These are phyloP conservation scores for Paramecium octaurelia DNA, from an alignment of 73 alveolate genomes.

Conservation along the genomic window DNA sequence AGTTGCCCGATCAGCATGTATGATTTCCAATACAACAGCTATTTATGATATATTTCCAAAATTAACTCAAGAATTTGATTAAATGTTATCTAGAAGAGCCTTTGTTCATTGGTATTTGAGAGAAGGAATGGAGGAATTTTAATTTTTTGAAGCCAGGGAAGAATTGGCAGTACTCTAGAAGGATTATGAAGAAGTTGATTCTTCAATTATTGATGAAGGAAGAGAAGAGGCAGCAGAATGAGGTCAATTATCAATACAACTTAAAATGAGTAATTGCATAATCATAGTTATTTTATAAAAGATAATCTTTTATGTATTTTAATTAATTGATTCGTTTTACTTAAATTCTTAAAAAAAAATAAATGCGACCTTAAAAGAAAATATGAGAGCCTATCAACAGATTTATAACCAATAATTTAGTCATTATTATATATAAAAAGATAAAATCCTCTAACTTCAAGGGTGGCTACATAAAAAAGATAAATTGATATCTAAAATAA, in stretches of 20 bases:
- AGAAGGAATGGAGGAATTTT: constrained; percentile 98
- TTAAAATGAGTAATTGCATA: too few species aligned
- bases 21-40: constrained; percentile 95
- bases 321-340: too few species aligned
- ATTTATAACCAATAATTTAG: too few species aligned
- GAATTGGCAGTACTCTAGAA: constrained; percentile 77
- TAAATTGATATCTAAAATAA: too few species aligned
- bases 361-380: too few species aligned
- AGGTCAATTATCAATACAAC: neutral
- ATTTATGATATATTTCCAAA: constrained; percentile 93
- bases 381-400: too few species aligned
- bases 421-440: too few species aligned
- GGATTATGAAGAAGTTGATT: constrained; percentile 79
- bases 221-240: constrained; percentile 63
- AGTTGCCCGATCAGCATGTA: constrained; percentile 80
- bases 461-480: too few species aligned
- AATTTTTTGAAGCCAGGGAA: constrained; percentile 92
- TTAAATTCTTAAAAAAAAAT: too few species aligned
- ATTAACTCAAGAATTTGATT: constrained; percentile 75
- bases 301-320: too few species aligned
- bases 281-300: too few species aligned
- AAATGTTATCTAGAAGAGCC: constrained; percentile 92
- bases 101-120: constrained; percentile 98
- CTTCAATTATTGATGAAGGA: constrained; percentile 86
- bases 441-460: too few species aligned